These are phyloP conservation scores for Raffaelea albimanens DNA, from an alignment of 2,329 filamentous ascomycete genomes.

Conservation along the genomic window DNA sequence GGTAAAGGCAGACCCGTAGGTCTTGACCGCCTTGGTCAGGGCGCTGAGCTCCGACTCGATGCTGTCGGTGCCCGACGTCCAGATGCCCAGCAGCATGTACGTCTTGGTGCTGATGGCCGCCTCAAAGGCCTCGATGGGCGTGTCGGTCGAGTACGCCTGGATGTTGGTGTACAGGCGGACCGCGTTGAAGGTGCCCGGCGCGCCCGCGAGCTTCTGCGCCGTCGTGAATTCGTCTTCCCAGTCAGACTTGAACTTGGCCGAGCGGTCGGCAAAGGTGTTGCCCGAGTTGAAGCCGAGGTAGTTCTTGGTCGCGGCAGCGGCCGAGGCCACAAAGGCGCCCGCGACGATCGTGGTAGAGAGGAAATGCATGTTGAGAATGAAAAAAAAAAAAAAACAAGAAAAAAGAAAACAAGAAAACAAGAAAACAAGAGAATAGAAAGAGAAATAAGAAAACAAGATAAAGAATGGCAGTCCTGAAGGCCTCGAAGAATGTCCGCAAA, in stretches of 20 bases:
- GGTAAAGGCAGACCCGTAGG: conserved; percentile 39
- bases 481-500: no score
- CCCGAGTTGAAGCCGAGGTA: conserved; percentile 47
- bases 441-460: not conserved
- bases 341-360: conserved; percentile 25
- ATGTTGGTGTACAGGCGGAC: conserved; percentile 64
- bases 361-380: conserved; percentile 28
- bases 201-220: conserved; percentile 53
- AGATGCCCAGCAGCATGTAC: conserved; percentile 55
- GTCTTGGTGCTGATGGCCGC: conserved; percentile 54
- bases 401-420: not conserved
- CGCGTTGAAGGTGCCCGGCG: conserved; percentile 51
- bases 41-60: conserved; percentile 53
- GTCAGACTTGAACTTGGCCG: conserved; percentile 43
- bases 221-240: conserved; percentile 60
- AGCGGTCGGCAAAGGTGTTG: conserved; percentile 32
- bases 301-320: conserved; percentile 29
- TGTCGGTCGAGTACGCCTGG: conserved; percentile 54
- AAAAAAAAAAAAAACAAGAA: not conserved
- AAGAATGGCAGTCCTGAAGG: not conserved
- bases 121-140: conserved; percentile 75
- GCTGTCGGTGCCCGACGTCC: conserved; percentile 45
- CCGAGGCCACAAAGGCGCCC: conserved; percentile 26
- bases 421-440: not conserved
- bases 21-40: conserved; percentile 44